These are phyloP conservation scores for Spathaspora hagerdaliae DNA, from an alignment of 805 yeast genomes.

Conservation along the genomic window DNA sequence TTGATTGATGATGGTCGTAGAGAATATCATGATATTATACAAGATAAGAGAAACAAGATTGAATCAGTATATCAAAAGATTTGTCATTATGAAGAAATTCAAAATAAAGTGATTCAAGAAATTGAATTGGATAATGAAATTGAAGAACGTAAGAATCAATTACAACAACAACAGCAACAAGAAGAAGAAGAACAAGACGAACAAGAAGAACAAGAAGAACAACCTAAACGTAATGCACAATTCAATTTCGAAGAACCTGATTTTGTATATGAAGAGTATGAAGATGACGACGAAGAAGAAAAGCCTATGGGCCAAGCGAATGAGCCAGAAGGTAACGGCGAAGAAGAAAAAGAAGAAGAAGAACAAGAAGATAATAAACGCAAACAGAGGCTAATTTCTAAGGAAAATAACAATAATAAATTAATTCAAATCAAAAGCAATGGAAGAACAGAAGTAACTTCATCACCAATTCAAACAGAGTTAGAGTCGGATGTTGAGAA, in stretches of 20 bases:
- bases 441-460: slow-evolving; percentile 18
- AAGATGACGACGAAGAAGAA: slow-evolving; percentile 2
- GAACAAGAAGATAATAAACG: slow-evolving; percentile 16
- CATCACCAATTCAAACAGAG: slow-evolving; percentile 13
- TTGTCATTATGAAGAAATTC: slow-evolving; percentile 3
- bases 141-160: background rate
- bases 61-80: slow-evolving; percentile 15
- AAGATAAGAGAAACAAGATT: slow-evolving; percentile 9
- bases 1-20: slow-evolving; percentile 40
- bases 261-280: slow-evolving; percentile 3
- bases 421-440: slow-evolving; percentile 20
- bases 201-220: background rate
- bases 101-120: slow-evolving; percentile 3
- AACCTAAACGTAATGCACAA: background rate
- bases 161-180: background rate
- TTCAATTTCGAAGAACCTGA: slow-evolving; percentile 4
- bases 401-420: slow-evolving; percentile 18
- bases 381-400: slow-evolving; percentile 23
- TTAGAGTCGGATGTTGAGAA: background rate
- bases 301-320: slow-evolving; percentile 1
- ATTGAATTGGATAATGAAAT: slow-evolving; percentile 3
- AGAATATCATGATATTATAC: slow-evolving; percentile 12
- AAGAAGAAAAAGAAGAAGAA: slow-evolving; percentile 5
- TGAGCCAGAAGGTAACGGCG: background rate
- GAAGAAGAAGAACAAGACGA: background rate